These are phyloP conservation scores for Boletus tomentosulus DNA, from an alignment of 768 basidiomycete species.

Conservation along the genomic window DNA sequence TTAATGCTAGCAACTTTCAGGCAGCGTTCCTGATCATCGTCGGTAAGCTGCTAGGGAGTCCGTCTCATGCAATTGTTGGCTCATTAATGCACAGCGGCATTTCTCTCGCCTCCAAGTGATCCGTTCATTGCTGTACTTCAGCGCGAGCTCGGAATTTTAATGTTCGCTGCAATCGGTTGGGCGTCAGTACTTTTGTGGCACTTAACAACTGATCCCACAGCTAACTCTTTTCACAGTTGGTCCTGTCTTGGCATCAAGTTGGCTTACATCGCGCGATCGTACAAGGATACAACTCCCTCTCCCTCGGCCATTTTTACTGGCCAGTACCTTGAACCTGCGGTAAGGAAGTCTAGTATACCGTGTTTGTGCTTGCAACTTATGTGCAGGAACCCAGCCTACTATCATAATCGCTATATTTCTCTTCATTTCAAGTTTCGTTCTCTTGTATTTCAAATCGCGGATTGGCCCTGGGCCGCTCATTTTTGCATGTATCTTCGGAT, in stretches of 20 bases:
- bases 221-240: constrained; percentile 45
- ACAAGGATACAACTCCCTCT: constrained; percentile 38
- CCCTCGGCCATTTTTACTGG: constrained; percentile 43
- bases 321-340: constrained; percentile 50
- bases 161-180: constrained; percentile 50
- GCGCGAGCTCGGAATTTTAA: constrained; percentile 53
- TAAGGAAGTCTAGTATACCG: constrained; percentile 15
- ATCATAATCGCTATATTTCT: constrained; percentile 60
- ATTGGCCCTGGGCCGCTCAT: constrained; percentile 62
- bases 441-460: constrained; percentile 57
- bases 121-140: constrained; percentile 68
- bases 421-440: constrained; percentile 52
- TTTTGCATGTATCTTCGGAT: constrained; percentile 52
- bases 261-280: constrained; percentile 50
- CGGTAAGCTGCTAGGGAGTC: constrained; percentile 33
- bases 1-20: constrained; percentile 31
- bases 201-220: not conserved
- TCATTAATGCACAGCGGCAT: constrained; percentile 39
- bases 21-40: constrained; percentile 64
- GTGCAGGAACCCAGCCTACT: constrained; percentile 40
- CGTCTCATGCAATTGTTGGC: not conserved
- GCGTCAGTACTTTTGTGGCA: constrained; percentile 42
- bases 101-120: constrained; percentile 64
- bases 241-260: constrained; percentile 59
- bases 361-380: not conserved